A percentile compares a stretch with the other conserved stretches of the same genome.
Conservation (phyloP, 805 yeast genomes). For the Hanseniaspora nectarophila region DNA sequence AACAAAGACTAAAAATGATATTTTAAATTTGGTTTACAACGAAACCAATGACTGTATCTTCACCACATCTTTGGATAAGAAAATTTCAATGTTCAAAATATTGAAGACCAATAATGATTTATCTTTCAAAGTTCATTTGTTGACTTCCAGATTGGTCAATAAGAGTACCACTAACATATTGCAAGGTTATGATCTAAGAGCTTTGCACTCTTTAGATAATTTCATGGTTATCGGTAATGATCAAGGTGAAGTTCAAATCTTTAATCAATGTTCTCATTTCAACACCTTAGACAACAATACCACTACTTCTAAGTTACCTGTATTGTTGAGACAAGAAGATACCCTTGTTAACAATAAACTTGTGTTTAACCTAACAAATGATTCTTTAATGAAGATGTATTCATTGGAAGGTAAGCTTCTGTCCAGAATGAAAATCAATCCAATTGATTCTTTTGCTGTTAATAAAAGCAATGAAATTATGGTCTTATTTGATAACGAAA, state of each 20-base stretch:
- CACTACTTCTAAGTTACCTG: neutral
- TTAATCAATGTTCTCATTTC: conserved; percentile 4
- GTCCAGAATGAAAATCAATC: conserved; percentile 6
- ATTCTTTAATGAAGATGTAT: conserved; percentile 4
- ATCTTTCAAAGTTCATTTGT: neutral
- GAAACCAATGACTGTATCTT: conserved; percentile 52
- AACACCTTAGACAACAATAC: conserved; percentile 8
- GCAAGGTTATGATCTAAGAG: conserved; percentile 2
- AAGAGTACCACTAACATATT: conserved; percentile 14
- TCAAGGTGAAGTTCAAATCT: conserved; percentile 13
- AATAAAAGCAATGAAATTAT: conserved; percentile 9
- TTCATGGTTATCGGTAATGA: conserved; percentile 14
- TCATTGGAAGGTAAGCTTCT: conserved; percentile 7
- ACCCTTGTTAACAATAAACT: neutral
- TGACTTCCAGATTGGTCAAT: conserved; percentile 2
- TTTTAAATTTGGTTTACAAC: conserved; percentile 57
- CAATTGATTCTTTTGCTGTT: conserved; percentile 7
- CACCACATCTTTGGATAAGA: conserved; percentile 88
- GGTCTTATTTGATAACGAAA: conserved; percentile 1
- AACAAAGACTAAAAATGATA: conserved; percentile 49
- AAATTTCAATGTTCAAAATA: conserved; percentile 57
- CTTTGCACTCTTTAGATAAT: neutral
- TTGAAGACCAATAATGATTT: neutral
- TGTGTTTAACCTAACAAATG: conserved; percentile 7
- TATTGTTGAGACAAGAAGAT: conserved; percentile 6